phyloP scores from a whole-genome alignment of 805 yeast genomes.

The Cyberlindnera mississippiensis region DNA sequence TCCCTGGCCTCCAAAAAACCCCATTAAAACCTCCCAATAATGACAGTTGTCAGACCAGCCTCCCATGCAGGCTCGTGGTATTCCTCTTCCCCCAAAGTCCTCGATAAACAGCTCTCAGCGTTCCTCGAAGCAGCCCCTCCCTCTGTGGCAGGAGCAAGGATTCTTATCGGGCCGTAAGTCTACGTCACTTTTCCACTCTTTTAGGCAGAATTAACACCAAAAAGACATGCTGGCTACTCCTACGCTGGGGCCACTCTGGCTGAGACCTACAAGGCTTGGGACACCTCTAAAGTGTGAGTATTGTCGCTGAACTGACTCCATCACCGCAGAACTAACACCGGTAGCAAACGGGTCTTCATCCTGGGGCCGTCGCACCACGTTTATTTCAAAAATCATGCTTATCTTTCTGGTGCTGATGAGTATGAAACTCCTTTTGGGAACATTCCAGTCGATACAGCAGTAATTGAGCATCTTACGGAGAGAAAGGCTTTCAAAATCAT shows the following conservation, averaged over 20 bases:
- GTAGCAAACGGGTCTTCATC: conserved; percentile 61
- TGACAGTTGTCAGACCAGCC: conserved; percentile 16
- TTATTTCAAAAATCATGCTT: conserved; percentile 60
- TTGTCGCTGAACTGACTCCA: too few relatives aligned
- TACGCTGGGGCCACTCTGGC: conserved; percentile 80
- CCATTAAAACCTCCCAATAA: neutral
- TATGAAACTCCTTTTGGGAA: conserved; percentile 85
- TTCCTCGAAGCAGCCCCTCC: conserved; percentile 39
- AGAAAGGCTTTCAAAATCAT: conserved; percentile 48
- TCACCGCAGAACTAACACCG: conserved; percentile 4
- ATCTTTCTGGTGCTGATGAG: conserved; percentile 45
- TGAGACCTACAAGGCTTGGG: conserved; percentile 71
- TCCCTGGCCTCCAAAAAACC: neutral
- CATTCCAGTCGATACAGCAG: conserved; percentile 57
- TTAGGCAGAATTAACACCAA: too few relatives aligned
- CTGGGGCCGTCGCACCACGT: conserved; percentile 94
- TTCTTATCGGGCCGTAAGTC: conserved; percentile 52
- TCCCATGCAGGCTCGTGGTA: conserved; percentile 96
- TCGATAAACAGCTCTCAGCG: conserved; percentile 48
- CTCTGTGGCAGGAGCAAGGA: conserved; percentile 38
- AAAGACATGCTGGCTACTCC: conserved; percentile 83
- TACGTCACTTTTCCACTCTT: too few relatives aligned
- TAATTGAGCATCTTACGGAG: conserved; percentile 34
- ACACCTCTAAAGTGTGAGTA: conserved; percentile 41
- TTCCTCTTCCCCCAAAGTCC: conserved; percentile 36